phyloP scores from a whole-genome alignment of 2,329 filamentous ascomycete genomes.

The Ophiostoma montium region DNA sequence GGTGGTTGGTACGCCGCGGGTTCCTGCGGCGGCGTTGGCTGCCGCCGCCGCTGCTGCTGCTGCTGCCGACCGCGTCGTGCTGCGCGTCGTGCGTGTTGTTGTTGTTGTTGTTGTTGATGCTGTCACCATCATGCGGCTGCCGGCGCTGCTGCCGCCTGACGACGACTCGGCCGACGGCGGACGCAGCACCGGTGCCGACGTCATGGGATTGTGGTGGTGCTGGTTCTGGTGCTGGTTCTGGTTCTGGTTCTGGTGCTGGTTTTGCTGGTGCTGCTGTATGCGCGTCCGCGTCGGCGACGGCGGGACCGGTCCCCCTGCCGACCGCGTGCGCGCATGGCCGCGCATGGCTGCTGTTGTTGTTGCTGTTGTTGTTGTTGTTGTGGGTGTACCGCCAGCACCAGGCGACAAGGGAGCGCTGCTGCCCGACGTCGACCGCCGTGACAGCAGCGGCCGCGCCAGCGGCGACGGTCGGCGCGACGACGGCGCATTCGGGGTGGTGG shows the following conservation, averaged over 20 bases:
- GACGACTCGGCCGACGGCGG: slow-evolving; percentile 20
- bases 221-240: background rate
- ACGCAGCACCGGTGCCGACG: slow-evolving; percentile 25
- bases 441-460: too few relatives aligned
- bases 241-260: background rate
- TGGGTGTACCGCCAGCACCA: background rate
- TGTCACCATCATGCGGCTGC: background rate
- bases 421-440: slow-evolving; percentile 14
- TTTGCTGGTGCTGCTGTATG: slow-evolving; percentile 5
- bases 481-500: slow-evolving; percentile 5
- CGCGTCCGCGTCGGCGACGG: too few relatives aligned
- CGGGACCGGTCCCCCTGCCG: slow-evolving; percentile 6
- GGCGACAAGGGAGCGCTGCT: background rate
- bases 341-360: background rate
- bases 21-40: background rate
- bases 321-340: slow-evolving; percentile 9
- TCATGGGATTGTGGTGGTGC: too few relatives aligned
- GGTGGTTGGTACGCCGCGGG: background rate
- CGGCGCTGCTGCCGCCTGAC: slow-evolving; percentile 13
- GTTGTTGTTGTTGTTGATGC: background rate
- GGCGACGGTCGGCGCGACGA: slow-evolving; percentile 12
- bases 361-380: background rate
- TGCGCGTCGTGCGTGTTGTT: too few relatives aligned
- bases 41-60: slow-evolving; percentile 8
- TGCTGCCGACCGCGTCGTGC: background rate